Conservation (phyloP, 2,329 filamentous ascomycete genomes). For the Biscogniauxia mediterranea region DNA sequence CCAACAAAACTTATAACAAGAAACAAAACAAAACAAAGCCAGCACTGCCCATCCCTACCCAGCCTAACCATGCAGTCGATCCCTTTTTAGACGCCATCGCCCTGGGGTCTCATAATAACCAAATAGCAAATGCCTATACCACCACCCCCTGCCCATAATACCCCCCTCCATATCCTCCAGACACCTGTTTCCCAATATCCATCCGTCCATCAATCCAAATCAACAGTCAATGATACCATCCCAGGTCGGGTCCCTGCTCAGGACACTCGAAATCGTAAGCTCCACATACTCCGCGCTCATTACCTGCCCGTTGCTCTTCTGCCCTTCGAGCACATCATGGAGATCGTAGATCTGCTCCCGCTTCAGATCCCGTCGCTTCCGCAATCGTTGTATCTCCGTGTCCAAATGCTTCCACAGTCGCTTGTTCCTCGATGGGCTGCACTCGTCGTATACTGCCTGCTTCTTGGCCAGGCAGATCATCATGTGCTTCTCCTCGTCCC, state of each 20-base stretch:
- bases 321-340: constrained; percentile 80
- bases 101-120: constrained; percentile 14
- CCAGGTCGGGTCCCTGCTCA: constrained; percentile 33
- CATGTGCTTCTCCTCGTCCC: constrained; percentile 77
- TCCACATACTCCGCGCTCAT: constrained; percentile 64
- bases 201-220: constrained; percentile 8
- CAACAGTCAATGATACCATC: constrained; percentile 28
- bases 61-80: constrained; percentile 14
- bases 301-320: constrained; percentile 63
- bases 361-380: constrained; percentile 67
- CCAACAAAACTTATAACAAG: constrained; percentile 4
- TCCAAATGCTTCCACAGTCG: constrained; percentile 62
- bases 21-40: background rate
- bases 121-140: constrained; percentile 3
- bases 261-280: constrained; percentile 58
- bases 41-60: too few relatives aligned
- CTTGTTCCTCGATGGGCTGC: constrained; percentile 65
- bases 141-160: background rate
- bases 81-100: constrained; percentile 12
- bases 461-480: constrained; percentile 65
- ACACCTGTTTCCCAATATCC: background rate
- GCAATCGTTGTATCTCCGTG: constrained; percentile 58
- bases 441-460: constrained; percentile 61
- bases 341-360: constrained; percentile 78
- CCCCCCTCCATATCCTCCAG: too few relatives aligned